phyloP scores from a whole-genome alignment of 2,329 filamentous ascomycete genomes.

The Thielaviopsis euricoi region DNA sequence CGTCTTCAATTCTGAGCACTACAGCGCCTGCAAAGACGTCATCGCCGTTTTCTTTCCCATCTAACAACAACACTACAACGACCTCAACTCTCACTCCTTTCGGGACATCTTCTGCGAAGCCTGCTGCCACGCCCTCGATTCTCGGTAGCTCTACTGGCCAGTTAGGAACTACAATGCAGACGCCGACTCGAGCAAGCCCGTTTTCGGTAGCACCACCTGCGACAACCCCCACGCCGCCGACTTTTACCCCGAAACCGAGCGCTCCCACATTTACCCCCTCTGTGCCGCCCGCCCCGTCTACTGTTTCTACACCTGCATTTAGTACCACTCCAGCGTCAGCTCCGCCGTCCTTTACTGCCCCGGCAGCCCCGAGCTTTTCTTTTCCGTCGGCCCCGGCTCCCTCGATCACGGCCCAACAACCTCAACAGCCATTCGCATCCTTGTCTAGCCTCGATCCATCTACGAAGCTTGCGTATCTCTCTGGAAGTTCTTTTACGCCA shows the following conservation, averaged over 20 bases:
- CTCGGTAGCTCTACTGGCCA: not conserved
- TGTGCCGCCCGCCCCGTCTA: not conserved
- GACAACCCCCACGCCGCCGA: not conserved
- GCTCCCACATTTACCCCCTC: not conserved
- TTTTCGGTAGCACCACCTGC: not conserved
- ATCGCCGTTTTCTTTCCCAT: not conserved
- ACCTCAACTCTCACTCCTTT: not conserved
- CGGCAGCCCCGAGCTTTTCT: not conserved
- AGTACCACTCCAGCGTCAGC: not conserved
- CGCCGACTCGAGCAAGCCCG: not conserved
- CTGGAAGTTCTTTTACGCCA: constrained; percentile 1
- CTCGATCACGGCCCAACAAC: not conserved
- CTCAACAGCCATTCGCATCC: not conserved
- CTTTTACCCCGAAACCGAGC: not conserved
- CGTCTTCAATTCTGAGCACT: not conserved
- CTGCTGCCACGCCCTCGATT: not conserved
- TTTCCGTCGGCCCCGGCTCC: not conserved
- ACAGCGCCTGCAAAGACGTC: not conserved
- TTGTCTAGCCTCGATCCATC: not conserved
- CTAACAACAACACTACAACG: not conserved
- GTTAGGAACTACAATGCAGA: not conserved
- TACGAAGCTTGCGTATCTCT: constrained; percentile 6
- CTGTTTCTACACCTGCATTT: not conserved
- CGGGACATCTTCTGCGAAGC: not conserved
- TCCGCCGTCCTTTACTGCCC: not conserved